Percentiles rank a stretch among this genome's conserved stretches.
Conservation (phyloP, 352 stramenopile genomes). For the Pythium angustatum region DNA sequence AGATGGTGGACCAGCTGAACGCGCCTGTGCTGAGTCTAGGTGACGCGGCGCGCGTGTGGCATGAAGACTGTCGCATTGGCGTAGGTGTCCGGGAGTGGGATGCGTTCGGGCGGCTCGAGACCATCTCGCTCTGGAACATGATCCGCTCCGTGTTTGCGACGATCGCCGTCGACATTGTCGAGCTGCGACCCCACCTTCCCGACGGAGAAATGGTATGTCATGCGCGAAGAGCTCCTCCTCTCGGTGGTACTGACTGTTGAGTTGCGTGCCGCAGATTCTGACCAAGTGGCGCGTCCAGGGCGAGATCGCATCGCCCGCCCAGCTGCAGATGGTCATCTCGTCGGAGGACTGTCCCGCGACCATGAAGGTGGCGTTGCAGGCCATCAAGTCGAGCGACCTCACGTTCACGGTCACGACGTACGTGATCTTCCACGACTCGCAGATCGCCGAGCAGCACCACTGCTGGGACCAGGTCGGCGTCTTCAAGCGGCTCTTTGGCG, state of each 20-base stretch:
- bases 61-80: constrained; percentile 71
- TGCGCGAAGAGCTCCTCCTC: too few species aligned
- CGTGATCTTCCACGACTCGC: constrained; percentile 74
- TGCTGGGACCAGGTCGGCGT: constrained; percentile 83
- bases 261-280: constrained; percentile 41
- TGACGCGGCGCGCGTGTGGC: constrained; percentile 70
- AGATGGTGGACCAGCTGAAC: constrained; percentile 83
- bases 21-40: constrained; percentile 63
- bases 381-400: constrained; percentile 81
- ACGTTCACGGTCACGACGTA: constrained; percentile 86
- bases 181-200: constrained; percentile 69
- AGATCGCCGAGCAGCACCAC: constrained; percentile 76
- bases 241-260: background rate
- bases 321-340: constrained; percentile 59
- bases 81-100: constrained; percentile 82
- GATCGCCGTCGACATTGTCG: constrained; percentile 78
- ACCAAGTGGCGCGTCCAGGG: constrained; percentile 85
- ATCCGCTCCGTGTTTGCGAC: constrained; percentile 78
- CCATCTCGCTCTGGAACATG: constrained; percentile 81
- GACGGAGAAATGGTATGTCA: constrained; percentile 75
- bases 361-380: constrained; percentile 65
- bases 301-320: constrained; percentile 64
- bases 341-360: constrained; percentile 71
- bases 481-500: constrained; percentile 80
- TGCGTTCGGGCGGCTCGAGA: constrained; percentile 62